Evolutionary conservation across 805 yeast species (phyloP), one percentile per base, ranked within the genome.

Genomic region (Saccharomycopsis olivae): DNA sequence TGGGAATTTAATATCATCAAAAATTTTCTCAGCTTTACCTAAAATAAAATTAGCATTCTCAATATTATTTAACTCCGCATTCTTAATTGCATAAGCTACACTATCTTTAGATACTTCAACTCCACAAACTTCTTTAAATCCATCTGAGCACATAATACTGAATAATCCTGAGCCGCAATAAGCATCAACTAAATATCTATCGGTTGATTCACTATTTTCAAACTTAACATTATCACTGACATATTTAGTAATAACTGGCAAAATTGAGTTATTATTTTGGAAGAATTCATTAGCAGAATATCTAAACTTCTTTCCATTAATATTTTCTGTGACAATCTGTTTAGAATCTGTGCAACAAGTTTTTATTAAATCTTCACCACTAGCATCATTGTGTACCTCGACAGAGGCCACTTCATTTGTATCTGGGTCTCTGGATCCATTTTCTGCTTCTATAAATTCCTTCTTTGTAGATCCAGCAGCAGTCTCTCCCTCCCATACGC

Each of bases 151-250:
- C 6, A 96, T 77, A 43, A 92, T 78, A 46, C 94, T 82, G 60
- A 92, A 92, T 32, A 92, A 64, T 0, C 98, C 98, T 3, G 94
- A 83, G 1, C 97, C 97, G 66, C 97, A 88, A 62, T 88, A 88
- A 0, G 96, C 94, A 58, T 88, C 97, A 20, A 88, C 95, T 36
- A 88, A 62, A 54, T 77, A 86, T 52, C 74, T 72, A 23, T 77
- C 75, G 23, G 65, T 66, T 5, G 58, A 62, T 16, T 64, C 65
- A 3, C 58, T 54, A 1, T 61, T 60, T n/a, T 49, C 51, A 9
- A 67, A 60, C 27, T 74, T 59, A 38, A 88, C 60, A 52, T 85
- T 84, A 6, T 75, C 68, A 44, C 79, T 73, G 14, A 92, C 98
- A 55, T 85, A 88, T 30, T 67, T 65, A 3, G 95, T 81, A 15